A percentile compares a stretch with the other conserved stretches of the same genome.
These are phyloP conservation scores for Acacia concinna DNA, from an alignment of 331 rosid species.

Conservation along the genomic window DNA sequence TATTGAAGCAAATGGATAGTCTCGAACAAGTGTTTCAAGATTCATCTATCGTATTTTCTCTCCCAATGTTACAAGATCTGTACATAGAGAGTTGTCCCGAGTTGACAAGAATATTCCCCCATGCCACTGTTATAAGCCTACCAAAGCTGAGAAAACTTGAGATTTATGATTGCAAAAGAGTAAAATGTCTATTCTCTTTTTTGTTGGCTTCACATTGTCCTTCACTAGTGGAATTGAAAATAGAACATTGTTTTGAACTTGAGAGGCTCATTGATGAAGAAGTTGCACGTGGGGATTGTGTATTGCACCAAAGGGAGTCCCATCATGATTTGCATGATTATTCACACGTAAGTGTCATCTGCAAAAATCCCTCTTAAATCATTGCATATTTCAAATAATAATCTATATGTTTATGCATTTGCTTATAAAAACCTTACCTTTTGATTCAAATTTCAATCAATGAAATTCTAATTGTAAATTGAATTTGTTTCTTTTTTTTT, in stretches of 20 bases:
- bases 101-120: neutral
- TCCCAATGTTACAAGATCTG: neutral
- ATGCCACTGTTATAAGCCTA: neutral
- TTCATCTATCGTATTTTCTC: neutral
- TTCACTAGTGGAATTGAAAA: accelerated
- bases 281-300: neutral
- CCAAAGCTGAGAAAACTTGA: neutral
- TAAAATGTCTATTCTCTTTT: slow-evolving; percentile 20
- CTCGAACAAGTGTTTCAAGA: neutral
- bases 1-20: accelerated
- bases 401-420: neutral
- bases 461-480: neutral
- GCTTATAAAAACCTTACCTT: neutral
- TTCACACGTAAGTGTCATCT: neutral
- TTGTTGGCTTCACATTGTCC: neutral
- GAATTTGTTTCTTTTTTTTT: too few species aligned
- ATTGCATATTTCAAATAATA: neutral
- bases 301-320: neutral
- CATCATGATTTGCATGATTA: neutral
- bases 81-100: accelerated
- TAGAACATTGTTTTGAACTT: neutral
- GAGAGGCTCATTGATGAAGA: neutral
- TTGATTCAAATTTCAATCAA: too few species aligned
- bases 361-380: neutral
- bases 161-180: neutral